A percentile compares a stretch with the other conserved stretches of the same genome.
Conservation (phyloP, 352 stramenopile species). For the Phytopythium sindhum region DNA sequence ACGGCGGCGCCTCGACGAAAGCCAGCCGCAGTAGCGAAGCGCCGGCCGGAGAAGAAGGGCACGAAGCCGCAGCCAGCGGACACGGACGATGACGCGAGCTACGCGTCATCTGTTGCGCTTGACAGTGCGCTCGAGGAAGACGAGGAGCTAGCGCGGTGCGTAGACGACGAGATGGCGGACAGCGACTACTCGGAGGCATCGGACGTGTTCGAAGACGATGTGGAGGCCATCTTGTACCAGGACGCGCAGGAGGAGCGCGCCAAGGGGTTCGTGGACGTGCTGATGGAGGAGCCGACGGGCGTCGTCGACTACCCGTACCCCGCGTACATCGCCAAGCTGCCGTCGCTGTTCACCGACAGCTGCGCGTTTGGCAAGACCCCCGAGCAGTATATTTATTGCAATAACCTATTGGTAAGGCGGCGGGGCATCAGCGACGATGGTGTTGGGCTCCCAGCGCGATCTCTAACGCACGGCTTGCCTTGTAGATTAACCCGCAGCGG, state of each 20-base stretch:
- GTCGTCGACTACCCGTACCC: conserved; percentile 51
- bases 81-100: conserved; percentile 4
- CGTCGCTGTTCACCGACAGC: conserved; percentile 49
- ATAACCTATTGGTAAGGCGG: conserved; percentile 59
- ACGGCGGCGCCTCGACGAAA: conserved; percentile 12
- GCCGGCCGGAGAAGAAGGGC: conserved; percentile 7
- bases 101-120: conserved; percentile 2
- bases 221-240: conserved; percentile 56
- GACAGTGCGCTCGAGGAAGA: conserved; percentile 23
- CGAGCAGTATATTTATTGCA: conserved; percentile 74
- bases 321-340: conserved; percentile 54
- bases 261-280: conserved; percentile 42
- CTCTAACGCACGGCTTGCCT: neutral
- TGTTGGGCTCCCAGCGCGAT: neutral
- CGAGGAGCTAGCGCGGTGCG: conserved; percentile 36
- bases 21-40: neutral
- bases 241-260: conserved; percentile 43
- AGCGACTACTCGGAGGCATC: conserved; percentile 59
- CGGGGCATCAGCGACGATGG: neutral
- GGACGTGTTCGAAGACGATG: conserved; percentile 75
- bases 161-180: conserved; percentile 40
- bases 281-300: conserved; percentile 47
- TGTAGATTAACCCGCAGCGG: conserved; percentile 40
- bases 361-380: conserved; percentile 58
- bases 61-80: neutral